These are phyloP conservation scores for Termitomyces heimii DNA, from an alignment of 768 basidiomycete species.

Conservation along the genomic window DNA sequence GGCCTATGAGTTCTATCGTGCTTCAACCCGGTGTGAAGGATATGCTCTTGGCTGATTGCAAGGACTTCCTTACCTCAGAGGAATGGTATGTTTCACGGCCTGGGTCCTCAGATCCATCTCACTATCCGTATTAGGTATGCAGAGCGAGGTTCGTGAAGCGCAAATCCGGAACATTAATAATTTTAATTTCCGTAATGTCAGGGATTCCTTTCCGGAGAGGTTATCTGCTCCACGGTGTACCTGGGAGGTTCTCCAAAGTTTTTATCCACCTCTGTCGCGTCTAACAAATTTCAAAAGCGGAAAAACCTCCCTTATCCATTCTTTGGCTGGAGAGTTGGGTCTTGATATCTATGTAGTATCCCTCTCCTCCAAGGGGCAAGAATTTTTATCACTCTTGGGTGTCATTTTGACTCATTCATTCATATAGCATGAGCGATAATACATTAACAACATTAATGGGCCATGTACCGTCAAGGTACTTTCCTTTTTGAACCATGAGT, in stretches of 20 bases:
- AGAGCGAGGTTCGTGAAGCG: slow-evolving; percentile 61
- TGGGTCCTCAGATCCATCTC: slow-evolving; percentile 4
- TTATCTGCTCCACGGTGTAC: slow-evolving; percentile 80
- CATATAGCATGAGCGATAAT: slow-evolving; percentile 81
- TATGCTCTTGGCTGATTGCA: slow-evolving; percentile 85
- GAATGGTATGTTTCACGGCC: slow-evolving; percentile 56
- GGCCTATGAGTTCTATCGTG: slow-evolving; percentile 90
- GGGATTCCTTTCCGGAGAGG: slow-evolving; percentile 87
- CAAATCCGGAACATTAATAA: slow-evolving; percentile 6
- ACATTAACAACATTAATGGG: slow-evolving; percentile 84
- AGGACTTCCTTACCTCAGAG: slow-evolving; percentile 77
- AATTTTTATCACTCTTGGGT: background rate
- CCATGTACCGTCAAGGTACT: slow-evolving; percentile 75
- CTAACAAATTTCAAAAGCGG: slow-evolving; percentile 42
- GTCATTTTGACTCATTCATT: slow-evolving; percentile 14
- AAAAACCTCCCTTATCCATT: slow-evolving; percentile 84
- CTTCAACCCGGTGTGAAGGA: slow-evolving; percentile 87
- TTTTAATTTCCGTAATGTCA: slow-evolving; percentile 20
- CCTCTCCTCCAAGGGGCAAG: slow-evolving; percentile 80
- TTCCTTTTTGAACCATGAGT: slow-evolving; percentile 6
- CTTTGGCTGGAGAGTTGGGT: slow-evolving; percentile 76
- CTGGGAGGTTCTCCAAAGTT: slow-evolving; percentile 55
- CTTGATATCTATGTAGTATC: slow-evolving; percentile 92
- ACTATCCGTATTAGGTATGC: slow-evolving; percentile 61
- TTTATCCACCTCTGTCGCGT: slow-evolving; percentile 2